A percentile compares a stretch with the other conserved stretches of the same genome.
These are phyloP conservation scores for Yamagishiella unicocca DNA, from an alignment of 139 green algal species.

Conservation along the genomic window DNA sequence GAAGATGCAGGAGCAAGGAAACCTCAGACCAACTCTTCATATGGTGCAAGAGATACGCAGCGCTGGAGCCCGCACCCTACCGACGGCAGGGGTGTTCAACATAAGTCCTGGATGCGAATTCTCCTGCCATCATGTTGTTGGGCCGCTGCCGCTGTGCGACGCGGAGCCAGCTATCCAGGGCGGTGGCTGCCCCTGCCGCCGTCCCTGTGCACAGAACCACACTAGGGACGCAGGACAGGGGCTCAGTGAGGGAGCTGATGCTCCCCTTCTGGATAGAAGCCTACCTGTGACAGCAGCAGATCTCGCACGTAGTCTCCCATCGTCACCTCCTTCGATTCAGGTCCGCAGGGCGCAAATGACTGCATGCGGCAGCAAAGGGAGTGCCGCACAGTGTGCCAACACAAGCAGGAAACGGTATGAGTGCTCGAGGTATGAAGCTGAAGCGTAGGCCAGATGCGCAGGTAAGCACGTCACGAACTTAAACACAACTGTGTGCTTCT, in stretches of 20 bases:
- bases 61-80: slow-evolving; percentile 32
- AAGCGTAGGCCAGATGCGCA: no score
- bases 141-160: neutral
- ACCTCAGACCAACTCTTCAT: no score
- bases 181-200: neutral
- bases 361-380: no score
- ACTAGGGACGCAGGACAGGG: slow-evolving; percentile 12
- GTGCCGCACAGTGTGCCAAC: no score
- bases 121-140: slow-evolving; percentile 24
- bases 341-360: slow-evolving; percentile 79
- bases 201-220: slow-evolving; percentile 34
- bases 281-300: slow-evolving; percentile 92
- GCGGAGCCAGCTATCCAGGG: slow-evolving; percentile 18
- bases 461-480: no score
- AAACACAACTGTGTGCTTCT: no score
- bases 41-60: no score
- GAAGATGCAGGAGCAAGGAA: no score
- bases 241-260: neutral
- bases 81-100: slow-evolving; percentile 46
- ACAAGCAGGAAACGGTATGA: no score
- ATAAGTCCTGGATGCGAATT: neutral
- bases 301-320: slow-evolving; percentile 91
- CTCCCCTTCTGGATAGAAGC: neutral
- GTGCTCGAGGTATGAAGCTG: no score
- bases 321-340: slow-evolving; percentile 74